Base-by-base conservation (phyloP, 2,329 filamentous ascomycete species). In the Tolypocladium pustulatum region DNA sequence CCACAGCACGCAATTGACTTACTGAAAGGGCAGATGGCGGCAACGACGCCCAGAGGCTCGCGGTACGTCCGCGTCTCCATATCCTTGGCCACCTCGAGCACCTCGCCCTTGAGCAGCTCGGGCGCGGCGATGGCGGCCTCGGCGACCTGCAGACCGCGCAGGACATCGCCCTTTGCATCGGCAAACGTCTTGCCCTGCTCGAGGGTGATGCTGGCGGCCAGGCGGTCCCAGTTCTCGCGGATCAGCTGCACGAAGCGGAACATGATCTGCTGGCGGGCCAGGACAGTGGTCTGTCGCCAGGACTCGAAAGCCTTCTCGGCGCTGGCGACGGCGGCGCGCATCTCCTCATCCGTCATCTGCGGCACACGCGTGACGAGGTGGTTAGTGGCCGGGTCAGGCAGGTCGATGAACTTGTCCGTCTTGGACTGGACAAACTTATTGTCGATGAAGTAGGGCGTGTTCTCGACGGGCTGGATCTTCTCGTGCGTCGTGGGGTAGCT, bases 131-230 rank as follows among this genome's bases (percentile, higher is more conserved):
- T 90, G 27, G 90, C 87, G 8, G 88, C 89, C 78, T 94, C 90
- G 3, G 90, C 90, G 32, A 94, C 90, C 78, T 94, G 90, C 60
- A 94, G 79, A 54, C 90, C 90, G 65, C 90, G 82, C 56, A 93
- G 81, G 27, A 94, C 90, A 71, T 94, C 90, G 52, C 90, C 90
- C 73, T 81, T 87, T 40, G 90, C 89, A 72, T 94, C 90, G 57
- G 87, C 87, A 72, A 93, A 87, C 0, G 90, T 94, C 82, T 94
- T 94, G 72, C 90, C 90, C 78, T 94, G 90, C 78, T 94, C 90
- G 59, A 93, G 80, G 8, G 89, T 92, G 72, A 94, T 94, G 76
- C 87, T 91, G 15, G 90, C 89, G 20, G 90, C 90, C 64, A 94
- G 76, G 22, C 90, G 81, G 72, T 94, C 90, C 89, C 89, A 92